Base-by-base conservation (phyloP, 2,329 filamentous ascomycete genomes). In the Exophiala aquamarina region DNA sequence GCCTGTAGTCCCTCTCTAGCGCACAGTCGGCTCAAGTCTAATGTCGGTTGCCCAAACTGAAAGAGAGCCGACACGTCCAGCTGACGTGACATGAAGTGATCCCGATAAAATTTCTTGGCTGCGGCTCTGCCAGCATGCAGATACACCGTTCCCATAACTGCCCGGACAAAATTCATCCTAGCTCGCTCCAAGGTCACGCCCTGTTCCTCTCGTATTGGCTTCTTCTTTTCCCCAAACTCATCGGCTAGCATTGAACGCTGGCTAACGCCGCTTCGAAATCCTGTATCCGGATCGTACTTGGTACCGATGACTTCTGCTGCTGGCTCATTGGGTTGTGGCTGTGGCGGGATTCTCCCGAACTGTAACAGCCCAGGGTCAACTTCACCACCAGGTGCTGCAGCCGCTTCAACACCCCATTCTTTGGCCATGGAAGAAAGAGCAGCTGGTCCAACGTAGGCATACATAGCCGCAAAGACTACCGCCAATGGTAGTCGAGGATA, bases 301-400 rank as follows among this genome's bases (percentile, higher is more conserved):
- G 56, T 41, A 41, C 48, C 28, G 38, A 55, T 48, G 28, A 52
- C 20, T 33, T 51, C 46, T 19, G 42, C 17, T 13, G 44, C 38
- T 2, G 74, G 60, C 36, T 72, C 65, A 47, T 68, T 65, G 4
- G 69, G 66, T 61, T 84, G 79, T 33, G 73, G 66, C 36, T 51
- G 73, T 4, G 76, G 68, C 8, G 66, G 60, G 18, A 76, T 52
- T 45, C 77, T 64, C 70, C 70, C 70, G 75, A 90, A 95, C 66
- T 97, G 93, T 51, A 98, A 75, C 44, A 95, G 75, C 4, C 92
- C 93, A 0, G 91, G 85, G 66, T 98, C 93, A 46, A 97, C 91
- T 71, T 97, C 92, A 49, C 82, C 82, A 41, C 92, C 93, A 1
- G 93, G 93, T 15, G 83, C 85, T 9, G 87, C 88, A n/a, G 89